phyloP scores from a whole-genome alignment of 805 yeast genomes.

The Ogataea wickerhamii region DNA sequence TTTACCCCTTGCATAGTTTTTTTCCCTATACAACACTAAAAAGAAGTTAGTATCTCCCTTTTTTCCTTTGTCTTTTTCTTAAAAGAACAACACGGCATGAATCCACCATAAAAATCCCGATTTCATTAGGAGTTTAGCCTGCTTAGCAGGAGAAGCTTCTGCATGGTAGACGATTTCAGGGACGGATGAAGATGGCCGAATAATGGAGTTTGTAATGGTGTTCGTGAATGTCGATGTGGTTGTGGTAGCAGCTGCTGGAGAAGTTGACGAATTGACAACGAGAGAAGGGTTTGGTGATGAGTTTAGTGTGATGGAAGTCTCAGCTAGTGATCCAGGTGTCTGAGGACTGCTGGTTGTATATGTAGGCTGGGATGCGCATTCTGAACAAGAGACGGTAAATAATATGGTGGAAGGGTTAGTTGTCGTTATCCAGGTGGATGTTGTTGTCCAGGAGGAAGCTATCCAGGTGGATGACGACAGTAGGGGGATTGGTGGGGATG shows the following conservation, averaged over 20 bases:
- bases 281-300: too few species aligned
- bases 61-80: too few species aligned
- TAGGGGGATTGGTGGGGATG: background rate
- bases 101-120: too few species aligned
- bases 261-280: background rate
- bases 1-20: constrained; percentile 1
- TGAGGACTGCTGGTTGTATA: background rate
- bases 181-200: too few species aligned
- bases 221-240: background rate
- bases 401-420: background rate
- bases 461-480: background rate
- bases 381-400: background rate
- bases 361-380: background rate
- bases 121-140: too few species aligned
- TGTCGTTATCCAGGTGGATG: background rate
- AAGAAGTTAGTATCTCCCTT: too few species aligned
- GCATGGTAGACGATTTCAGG: too few species aligned
- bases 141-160: too few species aligned
- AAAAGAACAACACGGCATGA: too few species aligned
- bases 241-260: constrained; percentile 1
- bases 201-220: background rate
- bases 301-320: background rate
- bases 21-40: too few species aligned
- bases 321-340: background rate
- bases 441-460: background rate